phyloP scores from a whole-genome alignment of 1,284 basidiomycete species.

The Cryptococcus sp. region DNA sequence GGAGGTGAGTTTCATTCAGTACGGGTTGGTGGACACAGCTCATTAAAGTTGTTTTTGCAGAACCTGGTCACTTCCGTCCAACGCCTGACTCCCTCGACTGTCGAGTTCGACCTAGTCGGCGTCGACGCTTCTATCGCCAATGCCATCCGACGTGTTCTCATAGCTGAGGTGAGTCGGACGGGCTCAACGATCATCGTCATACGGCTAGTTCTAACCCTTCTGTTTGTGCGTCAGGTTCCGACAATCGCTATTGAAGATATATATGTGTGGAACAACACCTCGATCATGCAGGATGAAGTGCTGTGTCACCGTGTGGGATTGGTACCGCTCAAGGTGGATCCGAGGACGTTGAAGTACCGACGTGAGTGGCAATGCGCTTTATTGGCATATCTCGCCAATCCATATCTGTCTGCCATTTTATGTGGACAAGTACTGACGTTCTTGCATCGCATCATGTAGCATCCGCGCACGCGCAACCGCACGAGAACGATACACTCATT shows the following conservation, averaged over 20 bases:
- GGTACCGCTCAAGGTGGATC: slow-evolving; percentile 85
- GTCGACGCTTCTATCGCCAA: slow-evolving; percentile 97
- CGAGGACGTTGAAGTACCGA: slow-evolving; percentile 59
- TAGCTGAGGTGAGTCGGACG: slow-evolving; percentile 74
- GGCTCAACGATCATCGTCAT: not conserved
- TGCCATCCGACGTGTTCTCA: slow-evolving; percentile 85
- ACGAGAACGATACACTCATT: slow-evolving; percentile 89
- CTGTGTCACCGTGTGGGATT: slow-evolving; percentile 88
- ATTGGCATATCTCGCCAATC: too few relatives aligned
- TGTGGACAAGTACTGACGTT: not conserved
- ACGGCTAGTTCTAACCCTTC: slow-evolving; percentile 9
- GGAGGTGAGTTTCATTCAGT: slow-evolving; percentile 60
- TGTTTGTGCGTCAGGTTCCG: slow-evolving; percentile 67
- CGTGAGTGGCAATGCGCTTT: slow-evolving; percentile 32
- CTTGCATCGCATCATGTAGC: slow-evolving; percentile 12
- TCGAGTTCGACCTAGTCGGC: slow-evolving; percentile 95
- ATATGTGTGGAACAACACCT: slow-evolving; percentile 95
- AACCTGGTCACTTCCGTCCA: slow-evolving; percentile 73
- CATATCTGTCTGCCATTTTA: too few relatives aligned
- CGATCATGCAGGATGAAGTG: slow-evolving; percentile 92
- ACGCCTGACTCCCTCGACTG: slow-evolving; percentile 73
- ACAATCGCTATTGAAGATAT: slow-evolving; percentile 91
- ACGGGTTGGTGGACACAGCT: too few relatives aligned
- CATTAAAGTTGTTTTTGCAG: slow-evolving; percentile 55
- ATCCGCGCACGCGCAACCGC: slow-evolving; percentile 61